Conservation (phyloP, 345 rosid species). For the Hirschfeldia incana region DNA sequence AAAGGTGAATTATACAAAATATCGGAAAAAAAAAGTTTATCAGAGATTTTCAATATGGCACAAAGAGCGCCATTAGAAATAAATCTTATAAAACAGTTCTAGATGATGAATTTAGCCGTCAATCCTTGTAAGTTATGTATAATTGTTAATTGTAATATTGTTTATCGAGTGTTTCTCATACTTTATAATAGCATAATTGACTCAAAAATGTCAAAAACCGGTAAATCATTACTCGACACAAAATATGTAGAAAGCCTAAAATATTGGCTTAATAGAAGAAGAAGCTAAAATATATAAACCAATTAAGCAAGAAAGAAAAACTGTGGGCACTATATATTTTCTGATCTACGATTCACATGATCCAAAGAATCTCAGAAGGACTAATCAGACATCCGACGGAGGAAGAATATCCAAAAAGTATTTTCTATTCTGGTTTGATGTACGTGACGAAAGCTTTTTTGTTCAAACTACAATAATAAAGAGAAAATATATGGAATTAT, state of each 20-base stretch:
- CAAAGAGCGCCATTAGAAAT: no score
- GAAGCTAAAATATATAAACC: not conserved
- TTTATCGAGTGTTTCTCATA: no score
- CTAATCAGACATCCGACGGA: constrained; percentile 16
- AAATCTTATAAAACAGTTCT: no score
- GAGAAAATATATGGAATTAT: not conserved
- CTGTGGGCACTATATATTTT: constrained; percentile 5
- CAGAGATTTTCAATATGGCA: no score
- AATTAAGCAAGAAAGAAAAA: not conserved
- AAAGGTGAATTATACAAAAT: no score
- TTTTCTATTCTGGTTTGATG: not conserved
- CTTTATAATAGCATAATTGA: no score
- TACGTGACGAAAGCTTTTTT: constrained; percentile 1
- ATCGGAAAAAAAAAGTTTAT: no score
- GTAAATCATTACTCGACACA: not conserved
- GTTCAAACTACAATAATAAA: not conserved
- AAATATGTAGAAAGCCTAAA: not conserved
- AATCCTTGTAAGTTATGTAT: no score
- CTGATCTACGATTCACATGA: constrained; percentile 23
- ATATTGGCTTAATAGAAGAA: not conserved
- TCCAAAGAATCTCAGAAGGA: constrained; percentile 25
- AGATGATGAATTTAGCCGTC: no score
- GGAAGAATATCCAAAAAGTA: constrained; percentile 5
- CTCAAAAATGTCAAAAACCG: not conserved
- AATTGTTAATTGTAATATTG: no score